Conservation (phyloP, 371 early-diverging fungal genomes). For the Fennellomyces sp. region DNA sequence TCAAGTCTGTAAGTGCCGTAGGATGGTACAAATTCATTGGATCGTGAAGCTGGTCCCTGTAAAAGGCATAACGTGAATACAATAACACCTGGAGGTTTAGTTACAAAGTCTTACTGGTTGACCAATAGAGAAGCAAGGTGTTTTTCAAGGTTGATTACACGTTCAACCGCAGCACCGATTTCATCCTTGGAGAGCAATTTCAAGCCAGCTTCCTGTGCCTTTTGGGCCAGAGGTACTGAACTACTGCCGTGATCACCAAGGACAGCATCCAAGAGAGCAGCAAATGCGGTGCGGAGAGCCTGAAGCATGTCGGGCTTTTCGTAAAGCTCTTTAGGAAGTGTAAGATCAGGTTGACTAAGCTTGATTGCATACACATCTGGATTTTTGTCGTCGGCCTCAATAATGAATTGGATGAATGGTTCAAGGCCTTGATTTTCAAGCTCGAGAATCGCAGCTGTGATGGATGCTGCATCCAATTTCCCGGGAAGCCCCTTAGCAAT, state of each 20-base stretch:
- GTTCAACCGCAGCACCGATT: constrained; percentile 27
- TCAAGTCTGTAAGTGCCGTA: constrained; percentile 34
- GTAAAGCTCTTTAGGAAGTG: constrained; percentile 63
- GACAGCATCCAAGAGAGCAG: too few relatives aligned
- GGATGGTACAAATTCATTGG: constrained; percentile 58
- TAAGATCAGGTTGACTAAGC: constrained; percentile 51
- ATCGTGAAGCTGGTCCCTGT: constrained; percentile 48
- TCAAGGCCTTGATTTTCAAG: too few relatives aligned
- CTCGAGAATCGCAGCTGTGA: neutral
- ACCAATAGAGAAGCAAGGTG: constrained; percentile 39
- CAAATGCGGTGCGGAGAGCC: too few relatives aligned
- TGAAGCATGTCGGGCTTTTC: constrained; percentile 32
- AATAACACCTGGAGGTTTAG: neutral
- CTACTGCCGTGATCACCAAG: neutral
- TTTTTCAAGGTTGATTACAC: constrained; percentile 51
- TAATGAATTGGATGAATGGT: constrained; percentile 1
- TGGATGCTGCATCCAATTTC: neutral
- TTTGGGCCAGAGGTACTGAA: neutral
- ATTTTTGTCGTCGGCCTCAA: constrained; percentile 49
- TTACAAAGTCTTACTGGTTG: neutral
- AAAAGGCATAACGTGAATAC: neutral
- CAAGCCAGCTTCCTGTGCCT: neutral
- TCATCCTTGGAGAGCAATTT: constrained; percentile 16
- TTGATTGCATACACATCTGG: constrained; percentile 47
- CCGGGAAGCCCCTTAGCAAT: constrained; percentile 22